Evolutionary conservation across 2,329 filamentous ascomycete species (phyloP).

Genomic region (Arthrobotrys musiformis): DNA sequence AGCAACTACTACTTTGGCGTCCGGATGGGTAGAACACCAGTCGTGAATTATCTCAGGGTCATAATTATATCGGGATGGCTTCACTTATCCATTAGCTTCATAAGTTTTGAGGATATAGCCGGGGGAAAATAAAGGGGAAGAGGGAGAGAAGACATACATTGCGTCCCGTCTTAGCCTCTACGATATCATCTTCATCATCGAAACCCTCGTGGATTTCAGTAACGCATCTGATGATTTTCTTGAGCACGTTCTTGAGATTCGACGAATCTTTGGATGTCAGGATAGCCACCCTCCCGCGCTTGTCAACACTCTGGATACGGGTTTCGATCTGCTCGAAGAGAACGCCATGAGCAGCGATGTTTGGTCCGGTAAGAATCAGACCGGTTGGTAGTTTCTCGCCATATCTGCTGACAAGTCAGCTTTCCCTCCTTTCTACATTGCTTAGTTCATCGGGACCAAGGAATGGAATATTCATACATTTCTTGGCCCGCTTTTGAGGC

Average conservation of each 20-base stretch:
- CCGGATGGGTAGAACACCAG: slow-evolving; percentile 67
- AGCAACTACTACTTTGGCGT: slow-evolving; percentile 74
- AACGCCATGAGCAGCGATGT: slow-evolving; percentile 78
- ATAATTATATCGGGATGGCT: slow-evolving; percentile 68
- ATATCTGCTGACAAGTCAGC: slow-evolving; percentile 47
- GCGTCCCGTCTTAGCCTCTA: slow-evolving; percentile 63
- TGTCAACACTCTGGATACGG: slow-evolving; percentile 63
- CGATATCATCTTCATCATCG: slow-evolving; percentile 69
- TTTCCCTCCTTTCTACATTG: slow-evolving; percentile 17
- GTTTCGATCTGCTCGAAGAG: slow-evolving; percentile 76
- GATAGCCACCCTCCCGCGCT: slow-evolving; percentile 73
- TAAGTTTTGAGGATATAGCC: background rate
- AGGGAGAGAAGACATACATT: slow-evolving; percentile 9
- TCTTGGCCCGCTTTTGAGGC: slow-evolving; percentile 63
- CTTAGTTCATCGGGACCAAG: background rate
- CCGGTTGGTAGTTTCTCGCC: slow-evolving; percentile 72
- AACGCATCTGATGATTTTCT: slow-evolving; percentile 76
- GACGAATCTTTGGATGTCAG: slow-evolving; percentile 77
- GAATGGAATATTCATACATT: slow-evolving; percentile 30
- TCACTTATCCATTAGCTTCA: background rate
- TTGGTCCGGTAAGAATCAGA: slow-evolving; percentile 80
- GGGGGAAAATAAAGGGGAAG: background rate
- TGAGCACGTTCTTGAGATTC: slow-evolving; percentile 78
- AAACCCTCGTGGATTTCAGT: slow-evolving; percentile 66
- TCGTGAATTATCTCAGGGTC: slow-evolving; percentile 77